phyloP scores from a whole-genome alignment of 495 filamentous ascomycete genomes.

The Pseudevernia furfuracea region DNA sequence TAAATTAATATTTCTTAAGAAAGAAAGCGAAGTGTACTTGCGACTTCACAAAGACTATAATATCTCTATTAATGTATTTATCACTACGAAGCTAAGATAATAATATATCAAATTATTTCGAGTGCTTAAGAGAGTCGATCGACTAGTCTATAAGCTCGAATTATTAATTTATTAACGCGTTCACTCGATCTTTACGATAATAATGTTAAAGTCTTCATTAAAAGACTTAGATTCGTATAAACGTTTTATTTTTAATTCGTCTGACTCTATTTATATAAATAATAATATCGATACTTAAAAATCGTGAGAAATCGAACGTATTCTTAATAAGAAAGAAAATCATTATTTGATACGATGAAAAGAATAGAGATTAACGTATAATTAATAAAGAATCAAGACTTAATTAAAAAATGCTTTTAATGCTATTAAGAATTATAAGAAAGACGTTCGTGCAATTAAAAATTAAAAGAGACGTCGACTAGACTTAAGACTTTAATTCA shows the following conservation, averaged over 20 bases:
- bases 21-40: not conserved
- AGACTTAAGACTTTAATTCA: not conserved
- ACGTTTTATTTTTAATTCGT: too few species aligned
- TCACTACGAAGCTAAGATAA: constrained; percentile 11
- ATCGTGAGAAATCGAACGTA: constrained; percentile 14
- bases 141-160: too few species aligned
- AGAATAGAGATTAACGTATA: not conserved
- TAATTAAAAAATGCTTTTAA: constrained; percentile 1
- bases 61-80: not conserved
- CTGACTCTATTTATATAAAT: too few species aligned
- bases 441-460: not conserved
- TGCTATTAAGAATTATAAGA: constrained; percentile 1
- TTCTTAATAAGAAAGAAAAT: constrained; percentile 18
- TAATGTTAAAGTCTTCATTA: too few species aligned
- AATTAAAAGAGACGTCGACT: too few species aligned
- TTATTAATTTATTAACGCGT: too few species aligned
- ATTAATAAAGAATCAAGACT: not conserved
- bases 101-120: too few species aligned
- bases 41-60: constrained; percentile 2
- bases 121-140: too few species aligned
- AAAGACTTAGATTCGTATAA: constrained; percentile 9
- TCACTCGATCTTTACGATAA: too few species aligned
- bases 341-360: not conserved
- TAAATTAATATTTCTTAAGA: too few species aligned
- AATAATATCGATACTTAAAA: too few species aligned